Evolutionary conservation across 2,329 filamentous ascomycete species (phyloP), one percentile per base, ranked within the genome.

Genomic region (Immersiporthe knoxdaviesiana): DNA sequence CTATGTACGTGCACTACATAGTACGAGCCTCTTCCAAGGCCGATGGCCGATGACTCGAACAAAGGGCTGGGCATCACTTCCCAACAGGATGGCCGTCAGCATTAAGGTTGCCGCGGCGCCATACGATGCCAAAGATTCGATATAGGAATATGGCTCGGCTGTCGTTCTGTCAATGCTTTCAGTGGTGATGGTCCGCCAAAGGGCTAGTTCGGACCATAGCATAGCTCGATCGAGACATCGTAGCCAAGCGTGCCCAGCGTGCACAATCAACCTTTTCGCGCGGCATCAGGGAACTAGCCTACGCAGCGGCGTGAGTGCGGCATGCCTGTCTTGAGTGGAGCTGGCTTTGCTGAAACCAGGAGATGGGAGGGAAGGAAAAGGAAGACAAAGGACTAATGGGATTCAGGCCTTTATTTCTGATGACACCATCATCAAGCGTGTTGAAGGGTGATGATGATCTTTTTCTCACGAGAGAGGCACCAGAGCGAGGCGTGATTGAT

Each of bases 61-160:
- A 6, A 47, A 8, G 18, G 18, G 1, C 44, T 21, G 7, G 21
- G n/a, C 44, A 21, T 6, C 5, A 47, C 7, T n/a, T 21, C 11
- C 44, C 44, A 16, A 47, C 44, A 3, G 44, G 0, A 27, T 27
- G n/a, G 50, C 50, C 50, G 10, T 16, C 50, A 30, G 24, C 12
- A 11, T n/a, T n/a, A 52, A 27, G 50, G 11, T 16, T 54, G 50
- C 12, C n/a, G 11, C 24, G 50, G 24, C 50, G 50, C 50, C n/a
- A 54, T 14, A 21, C n/a, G 14, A 21, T 8, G 41, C 6, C 41
- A n/a, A 54, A 14, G 24, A 54, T 27, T 54, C 50, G 50, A 16
- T 54, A 54, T 30, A 54, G 24, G 50, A 54, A 54, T 54, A 54
- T 30, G 44, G 44, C 18, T 47, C 44, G 44, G 44, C 44, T 47